Base-by-base conservation (phyloP, 2,329 filamentous ascomycete species). In the Ophiostoma novo-ulmi region DNA sequence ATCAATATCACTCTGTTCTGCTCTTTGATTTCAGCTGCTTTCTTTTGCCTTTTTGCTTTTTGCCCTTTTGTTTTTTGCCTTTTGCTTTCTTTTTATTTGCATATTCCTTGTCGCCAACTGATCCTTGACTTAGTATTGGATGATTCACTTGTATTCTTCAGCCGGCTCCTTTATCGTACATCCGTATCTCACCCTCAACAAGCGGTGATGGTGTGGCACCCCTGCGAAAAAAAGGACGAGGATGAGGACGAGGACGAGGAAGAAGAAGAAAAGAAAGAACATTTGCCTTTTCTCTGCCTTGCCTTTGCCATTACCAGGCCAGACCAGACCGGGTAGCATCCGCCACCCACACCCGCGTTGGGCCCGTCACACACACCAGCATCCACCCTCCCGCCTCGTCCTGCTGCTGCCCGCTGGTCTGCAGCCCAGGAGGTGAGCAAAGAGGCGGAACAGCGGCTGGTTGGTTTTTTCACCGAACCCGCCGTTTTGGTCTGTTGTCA, bases 391-490 rank as follows among this genome's bases (percentile, higher is more conserved):
- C 61, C 61, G 61, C 61, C 61, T 64, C 22, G 61, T 31, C 58
- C 58, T 71, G 63, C 63, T 66, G 36, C 38, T 41, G 65, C 38
- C 65, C 68, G 55, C 35, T 38, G 68, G 52, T 7, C 22, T 44
- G n/a, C 22, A 61, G n/a, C n/a, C 36, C 44, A 70, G 66, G 67
- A 67, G 61, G 38, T 55, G 44, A 61, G 66, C 63, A 67, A 73
- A 73, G 65, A 72, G 69, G 72, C 72, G 72, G 72, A 72, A 70
- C 69, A 52, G 67, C 39, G 44, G 26, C 55, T 72, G 68, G 63
- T 73, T 73, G 72, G 72, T 70, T 65, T 58, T 22, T 68, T 70
- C 72, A 73, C 72, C 72, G 72, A 72, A 63, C 36, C 67, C 68
- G 68, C 70, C 52, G 41, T 22, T 67, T 41, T 26, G 58, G 58